Percentiles rank a stretch among this genome's conserved stretches.
Conservation (phyloP, 139 green algal genomes). For the Nannochloris sp. region DNA sequence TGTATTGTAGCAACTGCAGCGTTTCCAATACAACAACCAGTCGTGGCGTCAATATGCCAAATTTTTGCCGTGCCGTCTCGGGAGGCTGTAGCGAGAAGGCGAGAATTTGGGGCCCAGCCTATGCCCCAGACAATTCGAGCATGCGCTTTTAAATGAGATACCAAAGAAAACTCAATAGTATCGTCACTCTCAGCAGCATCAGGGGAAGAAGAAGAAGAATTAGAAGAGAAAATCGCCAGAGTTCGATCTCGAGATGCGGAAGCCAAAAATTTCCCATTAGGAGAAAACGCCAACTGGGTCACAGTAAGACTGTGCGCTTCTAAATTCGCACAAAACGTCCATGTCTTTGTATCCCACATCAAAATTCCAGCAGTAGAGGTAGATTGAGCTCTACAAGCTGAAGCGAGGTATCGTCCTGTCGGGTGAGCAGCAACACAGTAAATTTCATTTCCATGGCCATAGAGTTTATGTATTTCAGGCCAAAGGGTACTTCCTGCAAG, state of each 20-base stretch:
- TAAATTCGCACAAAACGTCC: slow-evolving; percentile 32
- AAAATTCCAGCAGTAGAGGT: slow-evolving; percentile 43
- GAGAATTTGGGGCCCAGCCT: slow-evolving; percentile 54
- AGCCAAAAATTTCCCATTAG: slow-evolving; percentile 44
- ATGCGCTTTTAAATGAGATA: slow-evolving; percentile 50
- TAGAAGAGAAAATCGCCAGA: slow-evolving; percentile 33
- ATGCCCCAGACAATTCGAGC: slow-evolving; percentile 68
- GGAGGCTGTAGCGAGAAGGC: slow-evolving; percentile 59
- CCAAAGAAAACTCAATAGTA: slow-evolving; percentile 1
- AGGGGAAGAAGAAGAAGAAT: no score
- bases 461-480: slow-evolving; percentile 91
- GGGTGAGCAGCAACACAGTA: slow-evolving; percentile 58
- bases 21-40: no score
- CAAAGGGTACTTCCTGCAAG: slow-evolving; percentile 85
- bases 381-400: slow-evolving; percentile 64
- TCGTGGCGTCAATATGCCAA: slow-evolving; percentile 29
- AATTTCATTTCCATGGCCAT: slow-evolving; percentile 92
- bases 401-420: slow-evolving; percentile 53
- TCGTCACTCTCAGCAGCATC: neutral
- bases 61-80: slow-evolving; percentile 68
- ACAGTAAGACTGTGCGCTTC: slow-evolving; percentile 84
- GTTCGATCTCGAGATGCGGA: slow-evolving; percentile 56
- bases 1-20: slow-evolving; percentile 1
- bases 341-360: slow-evolving; percentile 63
- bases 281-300: slow-evolving; percentile 83